These are phyloP conservation scores for Nicotiana tomentosiformis DNA, from an alignment of 257 asterid genomes.

Conservation along the genomic window DNA sequence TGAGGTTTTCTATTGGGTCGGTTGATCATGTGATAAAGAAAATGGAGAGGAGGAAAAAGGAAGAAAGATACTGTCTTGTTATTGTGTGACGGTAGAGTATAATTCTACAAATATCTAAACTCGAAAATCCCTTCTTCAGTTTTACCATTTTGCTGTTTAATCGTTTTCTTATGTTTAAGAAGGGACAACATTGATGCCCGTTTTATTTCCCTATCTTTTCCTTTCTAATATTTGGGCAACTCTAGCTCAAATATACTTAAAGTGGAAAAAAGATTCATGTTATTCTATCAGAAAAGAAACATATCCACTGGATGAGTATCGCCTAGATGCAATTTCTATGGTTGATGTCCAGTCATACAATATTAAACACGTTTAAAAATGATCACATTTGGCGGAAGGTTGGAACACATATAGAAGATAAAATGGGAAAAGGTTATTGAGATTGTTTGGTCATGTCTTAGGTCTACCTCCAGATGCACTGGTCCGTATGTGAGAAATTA, in stretches of 20 bases:
- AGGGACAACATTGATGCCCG: not conserved
- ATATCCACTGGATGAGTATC: not conserved
- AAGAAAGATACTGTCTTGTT: not conserved
- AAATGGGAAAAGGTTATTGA: not conserved
- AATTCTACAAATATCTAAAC: not conserved
- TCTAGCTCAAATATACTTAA: not conserved
- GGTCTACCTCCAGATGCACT: not conserved
- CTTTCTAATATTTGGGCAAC: not conserved
- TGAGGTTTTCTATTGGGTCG: not conserved
- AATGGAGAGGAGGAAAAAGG: not conserved
- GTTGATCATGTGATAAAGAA: not conserved
- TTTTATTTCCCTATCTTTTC: not conserved
- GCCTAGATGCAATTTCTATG: not conserved
- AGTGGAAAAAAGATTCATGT: not conserved
- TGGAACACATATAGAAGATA: not conserved
- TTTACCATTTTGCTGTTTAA: not conserved
- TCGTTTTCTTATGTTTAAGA: not conserved
- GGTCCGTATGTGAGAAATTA: not conserved
- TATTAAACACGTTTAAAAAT: not conserved
- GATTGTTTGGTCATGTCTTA: not conserved
- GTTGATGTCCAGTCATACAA: not conserved
- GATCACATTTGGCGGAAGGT: not conserved
- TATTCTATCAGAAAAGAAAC: not conserved
- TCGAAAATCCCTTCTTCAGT: not conserved
- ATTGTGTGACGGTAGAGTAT: not conserved